Conservation (phyloP, 805 yeast genomes). For the Starmerella floris region DNA sequence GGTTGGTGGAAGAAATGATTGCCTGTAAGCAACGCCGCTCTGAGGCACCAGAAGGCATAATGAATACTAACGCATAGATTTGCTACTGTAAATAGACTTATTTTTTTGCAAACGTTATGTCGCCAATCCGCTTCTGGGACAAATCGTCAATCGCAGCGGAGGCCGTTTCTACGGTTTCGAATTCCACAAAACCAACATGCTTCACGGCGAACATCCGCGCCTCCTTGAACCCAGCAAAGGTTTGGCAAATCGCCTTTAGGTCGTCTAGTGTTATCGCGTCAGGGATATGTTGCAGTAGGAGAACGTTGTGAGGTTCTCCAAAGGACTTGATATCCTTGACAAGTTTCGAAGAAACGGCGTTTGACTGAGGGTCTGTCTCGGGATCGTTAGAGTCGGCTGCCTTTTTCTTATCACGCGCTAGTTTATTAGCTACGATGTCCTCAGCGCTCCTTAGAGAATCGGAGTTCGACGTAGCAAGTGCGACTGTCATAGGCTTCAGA, state of each 20-base stretch:
- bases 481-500: conserved; percentile 38
- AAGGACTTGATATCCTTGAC: not conserved
- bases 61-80: too few relatives aligned
- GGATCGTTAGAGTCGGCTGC: not conserved
- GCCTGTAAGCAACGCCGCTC: too few relatives aligned
- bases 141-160: conserved; percentile 4
- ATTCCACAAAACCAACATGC: conserved; percentile 71
- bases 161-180: conserved; percentile 26
- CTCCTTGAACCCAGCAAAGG: conserved; percentile 48
- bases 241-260: conserved; percentile 37
- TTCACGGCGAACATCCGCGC: conserved; percentile 53
- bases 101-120: conserved; percentile 18
- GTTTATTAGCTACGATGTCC: not conserved
- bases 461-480: conserved; percentile 11
- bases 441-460: conserved; percentile 28
- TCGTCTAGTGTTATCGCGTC: conserved; percentile 30
- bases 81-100: too few relatives aligned
- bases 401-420: not conserved
- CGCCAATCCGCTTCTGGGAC: conserved; percentile 4
- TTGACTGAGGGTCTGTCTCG: not conserved
- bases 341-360: not conserved
- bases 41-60: too few relatives aligned
- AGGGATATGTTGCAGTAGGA: conserved; percentile 57
- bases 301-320: conserved; percentile 44
- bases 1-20: conserved; percentile 36